A percentile compares a stretch with the other conserved stretches of the same genome.
phyloP scores from a whole-genome alignment of 2,329 filamentous ascomycete genomes.

The Cryphonectria carpinicola region DNA sequence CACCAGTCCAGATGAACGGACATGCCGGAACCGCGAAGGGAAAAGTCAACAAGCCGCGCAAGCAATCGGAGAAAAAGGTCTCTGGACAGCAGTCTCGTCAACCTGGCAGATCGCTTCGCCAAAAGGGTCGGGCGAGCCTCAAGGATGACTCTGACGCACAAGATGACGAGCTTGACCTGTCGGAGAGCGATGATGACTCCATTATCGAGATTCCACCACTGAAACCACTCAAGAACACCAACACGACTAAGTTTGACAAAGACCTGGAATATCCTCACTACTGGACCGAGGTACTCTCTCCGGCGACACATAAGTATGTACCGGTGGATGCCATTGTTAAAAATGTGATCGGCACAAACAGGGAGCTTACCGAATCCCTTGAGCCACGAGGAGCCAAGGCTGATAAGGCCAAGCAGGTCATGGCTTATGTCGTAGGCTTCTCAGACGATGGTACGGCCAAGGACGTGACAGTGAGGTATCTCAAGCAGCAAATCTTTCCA shows the following conservation, averaged over 20 bases:
- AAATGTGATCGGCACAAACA: slow-evolving; percentile 69
- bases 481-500: slow-evolving; percentile 80
- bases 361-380: slow-evolving; percentile 73
- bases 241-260: slow-evolving; percentile 61
- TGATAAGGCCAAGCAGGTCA: slow-evolving; percentile 84
- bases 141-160: slow-evolving; percentile 45
- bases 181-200: slow-evolving; percentile 61
- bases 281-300: slow-evolving; percentile 89
- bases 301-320: slow-evolving; percentile 76
- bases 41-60: slow-evolving; percentile 31
- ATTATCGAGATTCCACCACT: slow-evolving; percentile 59
- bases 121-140: slow-evolving; percentile 26
- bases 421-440: slow-evolving; percentile 86
- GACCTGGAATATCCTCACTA: slow-evolving; percentile 87
- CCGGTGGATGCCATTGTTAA: slow-evolving; percentile 78
- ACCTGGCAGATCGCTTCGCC: slow-evolving; percentile 12
- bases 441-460: slow-evolving; percentile 87
- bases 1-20: slow-evolving; percentile 14
- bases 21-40: slow-evolving; percentile 26
- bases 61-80: slow-evolving; percentile 1
- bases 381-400: slow-evolving; percentile 84
- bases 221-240: slow-evolving; percentile 34
- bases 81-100: slow-evolving; percentile 14
- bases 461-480: slow-evolving; percentile 90
- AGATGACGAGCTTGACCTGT: slow-evolving; percentile 47